Percentiles rank a stretch among this genome's conserved stretches.
Evolutionary conservation across 805 yeast genomes (phyloP).

Genomic region (Saccharomycopsis microspora): DNA sequence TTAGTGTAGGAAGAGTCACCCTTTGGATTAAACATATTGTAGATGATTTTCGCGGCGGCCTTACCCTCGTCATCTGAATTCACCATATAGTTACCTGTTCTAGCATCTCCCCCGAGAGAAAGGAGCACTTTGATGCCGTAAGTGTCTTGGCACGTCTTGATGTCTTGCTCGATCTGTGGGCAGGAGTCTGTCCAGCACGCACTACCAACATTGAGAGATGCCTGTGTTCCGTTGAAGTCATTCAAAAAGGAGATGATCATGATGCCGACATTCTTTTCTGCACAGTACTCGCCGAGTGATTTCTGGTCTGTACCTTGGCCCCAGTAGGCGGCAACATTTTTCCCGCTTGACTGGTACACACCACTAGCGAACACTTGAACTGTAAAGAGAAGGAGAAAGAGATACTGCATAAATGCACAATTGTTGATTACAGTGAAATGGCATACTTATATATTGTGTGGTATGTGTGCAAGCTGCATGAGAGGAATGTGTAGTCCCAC

Average conservation of each 20-base stretch:
- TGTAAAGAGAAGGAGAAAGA: no score
- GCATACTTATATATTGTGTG: no score
- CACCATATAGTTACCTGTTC: slow-evolving; percentile 69
- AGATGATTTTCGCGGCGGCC: slow-evolving; percentile 43
- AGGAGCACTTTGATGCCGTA: slow-evolving; percentile 66
- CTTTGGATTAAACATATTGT: slow-evolving; percentile 45
- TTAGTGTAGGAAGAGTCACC: slow-evolving; percentile 27
- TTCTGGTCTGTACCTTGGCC: slow-evolving; percentile 52
- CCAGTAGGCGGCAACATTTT: slow-evolving; percentile 62
- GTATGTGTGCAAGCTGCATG: no score
- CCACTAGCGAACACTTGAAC: background rate
- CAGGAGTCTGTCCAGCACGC: slow-evolving; percentile 20
- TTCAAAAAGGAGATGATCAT: slow-evolving; percentile 13
- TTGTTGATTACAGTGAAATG: no score
- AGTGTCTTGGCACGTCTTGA: slow-evolving; percentile 53
- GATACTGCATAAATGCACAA: no score
- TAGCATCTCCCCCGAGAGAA: slow-evolving; percentile 39
- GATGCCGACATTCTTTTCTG: slow-evolving; percentile 8
- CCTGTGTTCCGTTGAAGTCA: slow-evolving; percentile 16
- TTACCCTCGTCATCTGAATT: slow-evolving; percentile 71
- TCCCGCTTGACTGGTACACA: slow-evolving; percentile 14
- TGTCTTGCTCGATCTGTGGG: slow-evolving; percentile 46
- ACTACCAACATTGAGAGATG: slow-evolving; percentile 35
- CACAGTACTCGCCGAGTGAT: slow-evolving; percentile 32
- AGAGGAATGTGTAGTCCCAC: no score